Percentiles rank a stretch among this genome's conserved stretches.
These are phyloP conservation scores for Melocanna baccifera DNA, from an alignment of 176 grass and related monocot genomes.

Conservation along the genomic window DNA sequence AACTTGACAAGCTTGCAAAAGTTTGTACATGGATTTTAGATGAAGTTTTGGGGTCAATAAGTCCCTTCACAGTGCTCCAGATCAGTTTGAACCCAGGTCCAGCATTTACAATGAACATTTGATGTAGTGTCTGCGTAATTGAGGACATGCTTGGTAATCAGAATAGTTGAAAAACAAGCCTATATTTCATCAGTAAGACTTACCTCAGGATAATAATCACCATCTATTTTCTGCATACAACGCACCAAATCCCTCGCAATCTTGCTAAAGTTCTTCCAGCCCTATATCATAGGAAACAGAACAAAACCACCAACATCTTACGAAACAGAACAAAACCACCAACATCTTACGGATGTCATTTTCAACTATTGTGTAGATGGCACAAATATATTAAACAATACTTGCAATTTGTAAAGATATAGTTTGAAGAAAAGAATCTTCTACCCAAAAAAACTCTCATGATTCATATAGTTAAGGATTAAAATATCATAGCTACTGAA, in stretches of 20 bases:
- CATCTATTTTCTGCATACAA: slow-evolving; percentile 95
- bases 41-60: slow-evolving; percentile 98
- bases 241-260: slow-evolving; percentile 88
- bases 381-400: slow-evolving; percentile 21
- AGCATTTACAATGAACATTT: slow-evolving; percentile 99
- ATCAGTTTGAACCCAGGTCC: slow-evolving; percentile 95
- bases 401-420: neutral
- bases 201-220: slow-evolving; percentile 97
- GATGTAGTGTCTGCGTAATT: slow-evolving; percentile 81
- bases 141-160: slow-evolving; percentile 14
- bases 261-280: slow-evolving; percentile 94
- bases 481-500: slow-evolving; percentile 8
- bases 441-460: neutral
- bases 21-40: slow-evolving; percentile 89
- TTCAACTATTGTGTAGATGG: slow-evolving; percentile 6
- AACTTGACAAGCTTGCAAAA: slow-evolving; percentile 20
- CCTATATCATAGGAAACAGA: slow-evolving; percentile 40
- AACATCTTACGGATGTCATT: neutral
- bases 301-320: neutral
- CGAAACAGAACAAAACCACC: neutral
- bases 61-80: slow-evolving; percentile 84
- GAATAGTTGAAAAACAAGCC: slow-evolving; percentile 1
- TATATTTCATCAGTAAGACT: slow-evolving; percentile 16
- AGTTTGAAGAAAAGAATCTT: neutral
- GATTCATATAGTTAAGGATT: slow-evolving; percentile 15